Percentiles rank a stretch among this genome's conserved stretches.
Conservation (phyloP, 2,329 filamentous ascomycete species). For the Cercospora citrullina region DNA sequence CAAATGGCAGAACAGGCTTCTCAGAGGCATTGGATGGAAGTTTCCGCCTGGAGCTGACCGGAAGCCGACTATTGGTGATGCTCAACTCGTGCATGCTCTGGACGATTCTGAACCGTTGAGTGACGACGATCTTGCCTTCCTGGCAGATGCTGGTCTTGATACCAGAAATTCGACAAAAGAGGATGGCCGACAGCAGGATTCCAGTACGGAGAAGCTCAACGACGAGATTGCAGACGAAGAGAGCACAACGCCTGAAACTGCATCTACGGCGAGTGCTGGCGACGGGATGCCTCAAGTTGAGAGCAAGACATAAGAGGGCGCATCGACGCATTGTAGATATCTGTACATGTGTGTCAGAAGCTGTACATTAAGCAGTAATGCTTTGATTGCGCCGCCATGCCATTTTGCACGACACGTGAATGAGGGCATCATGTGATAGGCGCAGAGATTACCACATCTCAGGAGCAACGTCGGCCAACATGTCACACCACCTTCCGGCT, state of each 20-base stretch:
- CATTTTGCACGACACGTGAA: not conserved
- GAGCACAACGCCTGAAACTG: not conserved
- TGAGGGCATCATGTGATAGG: not conserved
- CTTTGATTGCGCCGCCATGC: not conserved
- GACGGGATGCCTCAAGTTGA: not conserved
- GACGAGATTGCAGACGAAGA: not conserved
- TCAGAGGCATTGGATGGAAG: slow-evolving; percentile 13
- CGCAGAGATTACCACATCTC: not conserved
- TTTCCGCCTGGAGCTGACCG: not conserved
- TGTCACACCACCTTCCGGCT: slow-evolving; percentile 15
- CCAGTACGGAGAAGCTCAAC: not conserved
- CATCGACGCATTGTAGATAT: not conserved
- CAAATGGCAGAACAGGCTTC: slow-evolving; percentile 29
- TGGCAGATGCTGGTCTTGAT: slow-evolving; percentile 1
- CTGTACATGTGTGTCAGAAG: not conserved
- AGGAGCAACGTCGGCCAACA: slow-evolving; percentile 13
- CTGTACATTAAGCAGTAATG: not conserved
- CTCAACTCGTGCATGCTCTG: not conserved
- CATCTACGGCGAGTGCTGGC: not conserved
- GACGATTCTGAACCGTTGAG: not conserved
- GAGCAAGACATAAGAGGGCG: not conserved
- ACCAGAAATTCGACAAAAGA: not conserved
- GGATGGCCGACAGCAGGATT: not conserved
- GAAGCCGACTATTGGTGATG: not conserved
- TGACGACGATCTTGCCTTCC: not conserved